Evolutionary conservation across 164 flowering plant species (phyloP), one percentile per base, ranked within the genome.

Genomic region (Cinnamomum micranthum): DNA sequence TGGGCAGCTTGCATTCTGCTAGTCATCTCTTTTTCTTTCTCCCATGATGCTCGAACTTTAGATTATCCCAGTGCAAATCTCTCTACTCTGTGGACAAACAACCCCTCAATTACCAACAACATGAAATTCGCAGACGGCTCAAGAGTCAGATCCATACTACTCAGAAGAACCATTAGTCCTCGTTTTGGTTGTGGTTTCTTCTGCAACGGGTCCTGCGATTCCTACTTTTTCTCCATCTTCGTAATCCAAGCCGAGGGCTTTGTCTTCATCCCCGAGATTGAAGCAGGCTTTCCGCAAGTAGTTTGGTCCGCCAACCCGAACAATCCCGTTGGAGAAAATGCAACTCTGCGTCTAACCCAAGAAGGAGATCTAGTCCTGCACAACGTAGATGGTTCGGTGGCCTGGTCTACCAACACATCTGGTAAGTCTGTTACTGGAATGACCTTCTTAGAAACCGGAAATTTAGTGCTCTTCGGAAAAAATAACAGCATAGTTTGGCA

Each of bases 371-470:
- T 86, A 65, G 77, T 76, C 31, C 31, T 84, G 41, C 27, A 7
- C 24, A 80, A 84, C 71, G 70, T 63, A 19, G 82, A 81, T 74
- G 83, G 84, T 3, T 31, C 33, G 17, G 6, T 55, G 1, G 84
- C 74, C 65, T 86, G 88, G 88, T 80, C 84, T 2, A 76, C 85
- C 0, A 71, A 73, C 50, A 81, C 86, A 1, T 24, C 70, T 19
- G 74, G 78, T 2, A 73, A 74, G 14, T 73, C 81, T 31, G 83
- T 86, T 17, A 68, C 28, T 0, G 81, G 80, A 23, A 35, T 84
- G 63, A 77, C 64, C 10, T 58, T 84, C 22, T 70, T 50, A 5
- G 75, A 68, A 50, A 19, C 69, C 5, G 86, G 84, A 19, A 81
- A 81, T 51, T 28, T 79, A 31, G 70, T 83, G 20, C 73, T 73